Conservation (phyloP, 2,329 filamentous ascomycete genomes). For the Fusarium sp. region DNA sequence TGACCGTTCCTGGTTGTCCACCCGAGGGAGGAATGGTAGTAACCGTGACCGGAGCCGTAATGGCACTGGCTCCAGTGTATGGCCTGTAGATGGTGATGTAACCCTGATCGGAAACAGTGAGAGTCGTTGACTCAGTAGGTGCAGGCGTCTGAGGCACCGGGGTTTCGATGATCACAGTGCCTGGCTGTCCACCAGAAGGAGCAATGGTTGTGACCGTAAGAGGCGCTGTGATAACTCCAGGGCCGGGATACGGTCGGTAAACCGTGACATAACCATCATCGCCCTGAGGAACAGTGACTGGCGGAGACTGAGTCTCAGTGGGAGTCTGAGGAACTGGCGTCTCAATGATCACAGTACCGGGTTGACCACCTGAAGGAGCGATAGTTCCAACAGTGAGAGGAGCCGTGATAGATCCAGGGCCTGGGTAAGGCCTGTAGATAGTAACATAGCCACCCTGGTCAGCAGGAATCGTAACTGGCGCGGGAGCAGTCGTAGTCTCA, state of each 20-base stretch:
- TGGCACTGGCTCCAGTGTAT: conserved; percentile 20
- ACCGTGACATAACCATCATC: conserved; percentile 31
- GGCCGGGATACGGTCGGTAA: conserved; percentile 24
- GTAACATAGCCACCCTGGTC: conserved; percentile 29
- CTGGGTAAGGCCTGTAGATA: conserved; percentile 28
- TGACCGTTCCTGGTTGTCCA: conserved; percentile 22
- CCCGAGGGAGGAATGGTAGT: conserved; percentile 24
- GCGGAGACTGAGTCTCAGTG: conserved; percentile 20
- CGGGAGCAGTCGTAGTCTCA: neutral
- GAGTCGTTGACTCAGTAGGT: neutral
- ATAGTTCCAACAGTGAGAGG: conserved; percentile 26
- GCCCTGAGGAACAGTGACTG: conserved; percentile 28
- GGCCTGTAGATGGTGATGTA: conserved; percentile 33
- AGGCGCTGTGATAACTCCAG: conserved; percentile 24
- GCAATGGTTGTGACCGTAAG: conserved; percentile 25
- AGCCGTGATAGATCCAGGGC: conserved; percentile 21
- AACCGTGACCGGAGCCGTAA: conserved; percentile 24
- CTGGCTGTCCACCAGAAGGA: conserved; percentile 24
- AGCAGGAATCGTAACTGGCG: conserved; percentile 25
- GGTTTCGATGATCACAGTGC: conserved; percentile 32
- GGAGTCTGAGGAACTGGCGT: conserved; percentile 26
- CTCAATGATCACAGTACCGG: conserved; percentile 33
- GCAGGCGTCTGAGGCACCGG: conserved; percentile 3
- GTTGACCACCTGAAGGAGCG: conserved; percentile 19
- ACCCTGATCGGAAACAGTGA: conserved; percentile 17